Percentiles rank a stretch among this genome's conserved stretches.
Evolutionary conservation across 73 alveolate species (phyloP).

Genomic region (Blepharisma stoltei): DNA sequence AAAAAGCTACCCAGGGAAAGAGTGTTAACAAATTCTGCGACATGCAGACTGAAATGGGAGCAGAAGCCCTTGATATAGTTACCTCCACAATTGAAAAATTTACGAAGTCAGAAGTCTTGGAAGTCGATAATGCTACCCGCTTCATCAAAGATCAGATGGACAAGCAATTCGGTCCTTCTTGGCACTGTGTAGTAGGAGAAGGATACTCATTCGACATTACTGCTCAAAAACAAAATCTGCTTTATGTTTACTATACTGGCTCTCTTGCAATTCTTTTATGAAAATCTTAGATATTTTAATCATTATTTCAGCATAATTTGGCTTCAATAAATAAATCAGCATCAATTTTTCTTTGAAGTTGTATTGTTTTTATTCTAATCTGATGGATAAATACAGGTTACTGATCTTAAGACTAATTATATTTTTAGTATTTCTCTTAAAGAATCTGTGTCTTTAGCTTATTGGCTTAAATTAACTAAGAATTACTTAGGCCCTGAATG

Average conservation of each 20-base stretch:
- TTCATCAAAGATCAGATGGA: conserved; percentile 58
- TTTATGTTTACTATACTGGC: conserved; percentile 60
- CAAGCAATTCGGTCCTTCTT: conserved; percentile 57
- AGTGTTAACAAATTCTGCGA: conserved; percentile 5
- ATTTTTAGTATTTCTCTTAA: no score
- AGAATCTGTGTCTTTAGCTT: no score
- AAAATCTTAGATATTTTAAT: conserved; percentile 32
- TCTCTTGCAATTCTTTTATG: conserved; percentile 44
- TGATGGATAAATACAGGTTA: no score
- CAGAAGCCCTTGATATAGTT: conserved; percentile 2
- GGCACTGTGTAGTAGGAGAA: conserved; percentile 66
- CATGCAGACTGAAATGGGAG: not conserved
- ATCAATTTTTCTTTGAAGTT: no score
- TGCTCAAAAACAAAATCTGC: conserved; percentile 49
- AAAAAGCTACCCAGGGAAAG: conserved; percentile 4
- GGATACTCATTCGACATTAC: conserved; percentile 68
- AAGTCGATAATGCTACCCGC: not conserved
- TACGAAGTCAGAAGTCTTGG: not conserved
- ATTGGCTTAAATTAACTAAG: no score
- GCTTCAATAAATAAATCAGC: no score
- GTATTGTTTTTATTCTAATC: no score
- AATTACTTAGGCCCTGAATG: no score
- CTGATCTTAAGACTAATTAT: no score
- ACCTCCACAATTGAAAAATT: conserved; percentile 21
- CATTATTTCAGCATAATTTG: no score